phyloP scores from a whole-genome alignment of 2,329 filamentous ascomycete species.

The Calonectria henricotiae region DNA sequence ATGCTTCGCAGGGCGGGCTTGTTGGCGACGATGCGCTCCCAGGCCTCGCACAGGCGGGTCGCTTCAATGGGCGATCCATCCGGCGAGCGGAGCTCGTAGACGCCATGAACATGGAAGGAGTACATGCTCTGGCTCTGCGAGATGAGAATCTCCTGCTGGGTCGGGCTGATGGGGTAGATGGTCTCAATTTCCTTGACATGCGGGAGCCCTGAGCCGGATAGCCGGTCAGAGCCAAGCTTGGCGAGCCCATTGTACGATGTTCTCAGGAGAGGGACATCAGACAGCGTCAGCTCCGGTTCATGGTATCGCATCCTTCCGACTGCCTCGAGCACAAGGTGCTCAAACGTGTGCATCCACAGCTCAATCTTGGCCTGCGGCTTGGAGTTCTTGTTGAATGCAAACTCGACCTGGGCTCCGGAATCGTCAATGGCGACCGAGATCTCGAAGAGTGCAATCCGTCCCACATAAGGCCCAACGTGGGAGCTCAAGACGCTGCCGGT shows the following conservation, averaged over 20 bases:
- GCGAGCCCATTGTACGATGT: conserved; percentile 65
- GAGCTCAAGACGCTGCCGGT: conserved; percentile 60
- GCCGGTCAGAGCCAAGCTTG: conserved; percentile 62
- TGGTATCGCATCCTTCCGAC: conserved; percentile 62
- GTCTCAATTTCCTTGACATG: conserved; percentile 66
- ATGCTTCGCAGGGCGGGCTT: conserved; percentile 67
- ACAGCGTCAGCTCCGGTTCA: conserved; percentile 66
- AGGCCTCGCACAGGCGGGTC: conserved; percentile 65
- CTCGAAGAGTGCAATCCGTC: conserved; percentile 69
- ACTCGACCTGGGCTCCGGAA: conserved; percentile 62
- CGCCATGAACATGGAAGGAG: conserved; percentile 63
- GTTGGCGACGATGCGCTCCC: conserved; percentile 66
- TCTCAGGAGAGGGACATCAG: conserved; percentile 67
- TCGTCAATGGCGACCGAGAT: conserved; percentile 66
- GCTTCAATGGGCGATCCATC: conserved; percentile 61
- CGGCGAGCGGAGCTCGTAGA: conserved; percentile 65
- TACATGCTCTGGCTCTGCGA: conserved; percentile 62
- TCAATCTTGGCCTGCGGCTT: conserved; percentile 63
- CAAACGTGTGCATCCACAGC: conserved; percentile 66
- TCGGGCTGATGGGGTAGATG: conserved; percentile 65
- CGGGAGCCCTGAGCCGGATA: conserved; percentile 60
- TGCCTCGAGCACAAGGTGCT: conserved; percentile 64
- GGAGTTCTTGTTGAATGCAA: conserved; percentile 63
- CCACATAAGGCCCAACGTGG: conserved; percentile 64
- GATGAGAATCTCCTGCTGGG: conserved; percentile 68